These are phyloP conservation scores for Citrullus colocynthis DNA, from an alignment of 306 rosid genomes.

Conservation along the genomic window DNA sequence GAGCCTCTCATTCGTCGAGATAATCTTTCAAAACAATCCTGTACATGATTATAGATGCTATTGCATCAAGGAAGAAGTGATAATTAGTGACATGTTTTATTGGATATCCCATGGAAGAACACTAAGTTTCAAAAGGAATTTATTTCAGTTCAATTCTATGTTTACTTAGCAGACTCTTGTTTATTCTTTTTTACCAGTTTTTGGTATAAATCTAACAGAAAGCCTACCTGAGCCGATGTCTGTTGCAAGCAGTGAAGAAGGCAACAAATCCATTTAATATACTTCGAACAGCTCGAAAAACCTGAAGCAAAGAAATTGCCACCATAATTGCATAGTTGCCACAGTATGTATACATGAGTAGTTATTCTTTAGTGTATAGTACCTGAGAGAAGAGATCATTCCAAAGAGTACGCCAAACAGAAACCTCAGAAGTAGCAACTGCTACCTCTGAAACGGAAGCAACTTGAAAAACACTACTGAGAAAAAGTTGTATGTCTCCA, in stretches of 20 bases:
- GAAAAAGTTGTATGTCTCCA: conserved; percentile 38
- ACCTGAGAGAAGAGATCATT: conserved; percentile 92
- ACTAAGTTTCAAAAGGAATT: not conserved
- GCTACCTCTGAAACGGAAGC: conserved; percentile 67
- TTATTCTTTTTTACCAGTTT: not conserved
- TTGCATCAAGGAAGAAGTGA: conserved; percentile 10
- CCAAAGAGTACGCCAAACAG: conserved; percentile 89
- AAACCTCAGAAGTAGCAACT: conserved; percentile 45
- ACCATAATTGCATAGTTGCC: not conserved
- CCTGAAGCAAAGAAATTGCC: conserved; percentile 26
- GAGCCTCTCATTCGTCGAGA: conserved; percentile 30
- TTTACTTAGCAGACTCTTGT: not conserved
- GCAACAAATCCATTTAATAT: conserved; percentile 79
- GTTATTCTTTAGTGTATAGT: not conserved
- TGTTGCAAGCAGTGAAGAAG: conserved; percentile 79
- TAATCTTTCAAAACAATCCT: conserved; percentile 39
- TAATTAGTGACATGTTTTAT: not conserved
- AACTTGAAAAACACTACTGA: conserved; percentile 42
- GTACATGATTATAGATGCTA: conserved; percentile 81
- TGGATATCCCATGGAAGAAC: not conserved
- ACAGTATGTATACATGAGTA: not conserved
- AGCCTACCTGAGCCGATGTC: conserved; percentile 89
- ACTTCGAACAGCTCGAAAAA: conserved; percentile 80
- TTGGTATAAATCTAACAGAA: not conserved
- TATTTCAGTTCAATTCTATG: not conserved